Evolutionary conservation across 768 basidiomycete genomes (phyloP).

Genomic region (Phylloporus sp.): DNA sequence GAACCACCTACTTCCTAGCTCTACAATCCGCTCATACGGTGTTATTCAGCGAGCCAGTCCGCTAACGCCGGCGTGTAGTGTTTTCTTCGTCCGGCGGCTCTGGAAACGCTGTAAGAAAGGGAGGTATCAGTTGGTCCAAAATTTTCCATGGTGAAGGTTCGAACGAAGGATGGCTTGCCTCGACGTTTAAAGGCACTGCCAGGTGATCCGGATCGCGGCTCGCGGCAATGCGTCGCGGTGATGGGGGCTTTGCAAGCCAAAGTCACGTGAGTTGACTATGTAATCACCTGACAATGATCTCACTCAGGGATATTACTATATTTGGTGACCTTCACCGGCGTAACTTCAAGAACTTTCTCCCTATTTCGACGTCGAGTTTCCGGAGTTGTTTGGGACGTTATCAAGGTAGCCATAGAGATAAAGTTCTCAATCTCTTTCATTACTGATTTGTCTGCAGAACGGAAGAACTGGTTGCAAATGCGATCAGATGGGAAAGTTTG

Average conservation of each 20-base stretch:
- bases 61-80: background rate
- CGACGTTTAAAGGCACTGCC: background rate
- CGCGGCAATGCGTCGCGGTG: background rate
- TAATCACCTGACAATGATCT: too few species aligned
- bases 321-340: too few species aligned
- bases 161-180: background rate
- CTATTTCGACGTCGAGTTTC: too few species aligned
- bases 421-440: too few species aligned
- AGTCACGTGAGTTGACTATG: conserved; percentile 13
- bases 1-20: background rate
- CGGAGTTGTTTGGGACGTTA: too few species aligned
- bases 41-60: too few species aligned
- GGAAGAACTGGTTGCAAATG: too few species aligned
- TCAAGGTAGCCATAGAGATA: too few species aligned
- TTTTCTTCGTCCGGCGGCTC: background rate
- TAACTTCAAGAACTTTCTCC: too few species aligned
- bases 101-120: background rate
- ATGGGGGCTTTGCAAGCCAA: background rate
- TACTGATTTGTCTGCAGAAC: too few species aligned
- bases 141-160: background rate
- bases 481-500: too few species aligned
- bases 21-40: background rate
- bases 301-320: too few species aligned
- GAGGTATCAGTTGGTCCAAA: background rate
- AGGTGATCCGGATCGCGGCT: background rate